phyloP scores from a whole-genome alignment of 768 basidiomycete species.

The Tephrocybe rancida region DNA sequence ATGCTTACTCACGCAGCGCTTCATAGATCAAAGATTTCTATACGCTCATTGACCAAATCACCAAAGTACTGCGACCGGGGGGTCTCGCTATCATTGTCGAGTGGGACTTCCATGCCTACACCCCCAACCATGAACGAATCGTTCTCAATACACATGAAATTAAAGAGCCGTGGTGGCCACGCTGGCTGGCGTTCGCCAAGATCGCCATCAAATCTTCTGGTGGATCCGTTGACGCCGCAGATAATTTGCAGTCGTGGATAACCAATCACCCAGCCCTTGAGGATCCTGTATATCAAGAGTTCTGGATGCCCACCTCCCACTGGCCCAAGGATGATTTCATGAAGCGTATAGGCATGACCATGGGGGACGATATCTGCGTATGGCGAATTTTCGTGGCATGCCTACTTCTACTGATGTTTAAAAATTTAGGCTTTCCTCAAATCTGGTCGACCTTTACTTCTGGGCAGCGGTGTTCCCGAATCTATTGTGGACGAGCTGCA shows the following conservation, averaged over 20 bases:
- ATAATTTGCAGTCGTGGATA: constrained; percentile 58
- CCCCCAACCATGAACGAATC: constrained; percentile 46
- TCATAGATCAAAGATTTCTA: constrained; percentile 65
- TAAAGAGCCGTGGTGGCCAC: constrained; percentile 58
- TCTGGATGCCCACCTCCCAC: constrained; percentile 65
- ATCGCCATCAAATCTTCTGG: constrained; percentile 58
- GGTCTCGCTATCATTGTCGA: constrained; percentile 70
- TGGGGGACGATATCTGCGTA: constrained; percentile 67
- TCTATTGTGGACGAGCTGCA: constrained; percentile 57
- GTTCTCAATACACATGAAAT: constrained; percentile 43
- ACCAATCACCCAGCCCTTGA: constrained; percentile 57
- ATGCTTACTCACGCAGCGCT: constrained; percentile 18
- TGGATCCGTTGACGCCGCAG: constrained; percentile 65
- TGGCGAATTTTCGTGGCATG: constrained; percentile 5
- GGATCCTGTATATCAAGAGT: constrained; percentile 56
- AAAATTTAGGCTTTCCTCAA: constrained; percentile 58
- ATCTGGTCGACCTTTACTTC: constrained; percentile 67
- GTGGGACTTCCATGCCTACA: constrained; percentile 70
- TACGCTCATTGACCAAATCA: constrained; percentile 65
- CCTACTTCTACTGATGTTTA: not conserved
- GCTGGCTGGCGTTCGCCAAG: constrained; percentile 60
- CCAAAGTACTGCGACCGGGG: constrained; percentile 66
- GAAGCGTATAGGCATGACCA: constrained; percentile 39
- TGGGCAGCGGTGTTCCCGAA: constrained; percentile 61
- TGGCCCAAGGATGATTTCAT: constrained; percentile 44